phyloP scores from a whole-genome alignment of 2,329 filamentous ascomycete genomes.

The Rhytidhysteron rufulum region DNA sequence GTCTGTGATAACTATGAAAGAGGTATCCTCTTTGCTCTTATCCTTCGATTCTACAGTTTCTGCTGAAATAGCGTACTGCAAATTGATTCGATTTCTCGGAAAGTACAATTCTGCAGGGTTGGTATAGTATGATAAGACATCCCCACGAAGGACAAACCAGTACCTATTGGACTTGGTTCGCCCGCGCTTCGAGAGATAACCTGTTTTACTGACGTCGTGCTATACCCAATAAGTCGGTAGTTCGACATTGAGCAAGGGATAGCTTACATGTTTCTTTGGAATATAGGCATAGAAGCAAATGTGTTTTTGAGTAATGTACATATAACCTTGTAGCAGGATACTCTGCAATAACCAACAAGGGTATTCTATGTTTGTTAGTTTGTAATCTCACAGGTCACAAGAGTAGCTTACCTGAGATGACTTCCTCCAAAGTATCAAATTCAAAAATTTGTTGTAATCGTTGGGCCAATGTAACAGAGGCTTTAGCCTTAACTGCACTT shows the following conservation, averaged over 20 bases:
- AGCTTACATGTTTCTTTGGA: constrained; percentile 78
- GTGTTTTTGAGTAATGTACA: constrained; percentile 91
- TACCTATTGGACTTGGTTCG: constrained; percentile 86
- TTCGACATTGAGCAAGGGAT: not conserved
- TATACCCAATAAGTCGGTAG: constrained; percentile 19
- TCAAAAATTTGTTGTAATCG: constrained; percentile 64
- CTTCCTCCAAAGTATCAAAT: constrained; percentile 76
- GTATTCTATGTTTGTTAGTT: constrained; percentile 60
- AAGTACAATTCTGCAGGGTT: constrained; percentile 86
- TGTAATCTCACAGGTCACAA: not conserved
- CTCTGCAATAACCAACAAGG: constrained; percentile 91
- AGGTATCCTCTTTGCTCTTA: constrained; percentile 64
- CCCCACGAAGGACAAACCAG: constrained; percentile 90
- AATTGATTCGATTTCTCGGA: constrained; percentile 83
- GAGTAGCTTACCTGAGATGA: constrained; percentile 64
- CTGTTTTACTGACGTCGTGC: constrained; percentile 68
- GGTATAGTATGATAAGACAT: constrained; percentile 85
- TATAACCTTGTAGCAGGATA: constrained; percentile 86
- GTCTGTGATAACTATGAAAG: constrained; percentile 79
- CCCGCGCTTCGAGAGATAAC: constrained; percentile 83
- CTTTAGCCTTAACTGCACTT: constrained; percentile 15
- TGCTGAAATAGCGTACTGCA: constrained; percentile 89
- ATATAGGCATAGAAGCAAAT: constrained; percentile 97
- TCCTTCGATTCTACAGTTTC: constrained; percentile 66
- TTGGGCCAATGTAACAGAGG: constrained; percentile 60